Evolutionary conservation across 1,284 basidiomycete species (phyloP).

Genomic region (Trichosporon sp.): DNA sequence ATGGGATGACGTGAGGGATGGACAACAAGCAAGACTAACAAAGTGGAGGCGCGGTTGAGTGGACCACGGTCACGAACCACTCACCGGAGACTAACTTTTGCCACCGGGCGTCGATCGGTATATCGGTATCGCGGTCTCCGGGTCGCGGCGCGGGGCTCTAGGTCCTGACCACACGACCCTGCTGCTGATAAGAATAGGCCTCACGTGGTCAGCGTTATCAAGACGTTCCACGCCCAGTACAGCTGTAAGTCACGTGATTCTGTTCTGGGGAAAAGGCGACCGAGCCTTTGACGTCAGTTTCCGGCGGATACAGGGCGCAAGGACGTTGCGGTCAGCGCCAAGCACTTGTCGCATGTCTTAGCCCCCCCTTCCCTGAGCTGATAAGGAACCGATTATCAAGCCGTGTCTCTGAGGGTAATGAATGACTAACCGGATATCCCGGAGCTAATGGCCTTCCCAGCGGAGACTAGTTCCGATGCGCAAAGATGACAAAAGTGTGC

Average conservation of each 20-base stretch:
- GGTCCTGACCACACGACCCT: neutral
- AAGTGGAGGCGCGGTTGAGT: neutral
- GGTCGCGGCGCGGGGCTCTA: too few relatives aligned
- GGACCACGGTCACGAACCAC: neutral
- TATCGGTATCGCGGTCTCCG: neutral
- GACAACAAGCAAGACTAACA: neutral
- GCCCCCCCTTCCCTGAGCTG: neutral
- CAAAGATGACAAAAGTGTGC: neutral
- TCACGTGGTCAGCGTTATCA: neutral
- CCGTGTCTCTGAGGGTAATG: neutral
- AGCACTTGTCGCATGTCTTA: too few relatives aligned
- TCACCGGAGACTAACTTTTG: neutral
- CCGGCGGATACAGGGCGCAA: neutral
- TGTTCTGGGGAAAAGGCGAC: neutral
- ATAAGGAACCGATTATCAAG: neutral
- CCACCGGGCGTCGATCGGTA: neutral
- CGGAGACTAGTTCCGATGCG: too few relatives aligned
- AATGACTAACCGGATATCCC: neutral
- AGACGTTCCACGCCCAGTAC: too few relatives aligned
- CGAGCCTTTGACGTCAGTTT: neutral
- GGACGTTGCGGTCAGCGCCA: too few relatives aligned
- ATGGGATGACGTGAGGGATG: neutral
- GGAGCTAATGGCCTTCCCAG: too few relatives aligned
- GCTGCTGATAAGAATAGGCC: neutral
- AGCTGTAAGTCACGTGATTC: neutral